A percentile compares a stretch with the other conserved stretches of the same genome.
phyloP scores from a whole-genome alignment of 2,329 filamentous ascomycete genomes.

The Alternaria ethzedia region DNA sequence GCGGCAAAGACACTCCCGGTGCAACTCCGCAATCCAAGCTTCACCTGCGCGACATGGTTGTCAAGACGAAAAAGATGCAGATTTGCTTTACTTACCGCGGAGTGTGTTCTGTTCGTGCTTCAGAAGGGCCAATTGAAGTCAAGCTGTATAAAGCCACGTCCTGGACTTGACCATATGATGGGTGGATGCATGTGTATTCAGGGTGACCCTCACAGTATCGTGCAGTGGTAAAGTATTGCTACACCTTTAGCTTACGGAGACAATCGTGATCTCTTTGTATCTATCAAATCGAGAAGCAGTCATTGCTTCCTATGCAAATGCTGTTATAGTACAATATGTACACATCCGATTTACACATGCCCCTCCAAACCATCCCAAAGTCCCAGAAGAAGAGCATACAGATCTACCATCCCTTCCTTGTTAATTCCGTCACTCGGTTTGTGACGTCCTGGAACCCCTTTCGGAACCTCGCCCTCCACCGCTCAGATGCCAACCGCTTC shows the following conservation, averaged over 20 bases:
- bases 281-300: neutral
- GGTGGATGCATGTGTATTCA: neutral
- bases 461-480: slow-evolving; percentile 74
- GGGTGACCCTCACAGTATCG: neutral
- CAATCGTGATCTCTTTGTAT: neutral
- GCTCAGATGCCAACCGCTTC: slow-evolving; percentile 73
- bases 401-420: slow-evolving; percentile 77
- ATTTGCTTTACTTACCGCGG: neutral
- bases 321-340: slow-evolving; percentile 4
- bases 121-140: neutral
- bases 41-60: neutral
- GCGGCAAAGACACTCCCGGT: slow-evolving; percentile 6
- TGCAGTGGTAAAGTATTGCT: neutral
- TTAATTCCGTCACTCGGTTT: slow-evolving; percentile 70
- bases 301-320: slow-evolving; percentile 2
- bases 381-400: neutral
- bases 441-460: slow-evolving; percentile 70
- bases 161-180: neutral
- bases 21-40: slow-evolving; percentile 5
- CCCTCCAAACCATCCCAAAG: neutral
- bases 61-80: neutral
- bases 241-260: neutral
- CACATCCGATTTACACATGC: neutral
- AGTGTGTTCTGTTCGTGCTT: neutral
- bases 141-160: neutral